phyloP scores from a whole-genome alignment of 2,329 filamentous ascomycete genomes.

The Davidsoniella australis region DNA sequence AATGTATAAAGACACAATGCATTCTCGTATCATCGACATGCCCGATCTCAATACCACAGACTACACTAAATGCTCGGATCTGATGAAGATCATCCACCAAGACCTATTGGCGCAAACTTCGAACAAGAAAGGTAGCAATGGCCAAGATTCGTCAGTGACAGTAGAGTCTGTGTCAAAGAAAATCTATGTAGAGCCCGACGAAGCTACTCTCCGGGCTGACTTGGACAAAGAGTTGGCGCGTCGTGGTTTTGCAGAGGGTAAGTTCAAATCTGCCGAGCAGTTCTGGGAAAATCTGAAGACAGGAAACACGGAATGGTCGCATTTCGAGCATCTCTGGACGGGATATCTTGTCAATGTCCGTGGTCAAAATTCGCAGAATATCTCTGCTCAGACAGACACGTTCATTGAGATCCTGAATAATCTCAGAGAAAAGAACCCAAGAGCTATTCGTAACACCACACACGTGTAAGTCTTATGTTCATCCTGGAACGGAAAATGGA shows the following conservation, averaged over 20 bases:
- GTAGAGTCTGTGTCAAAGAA: no score
- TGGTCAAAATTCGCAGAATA: neutral
- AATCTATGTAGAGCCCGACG: no score
- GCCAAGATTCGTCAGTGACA: no score
- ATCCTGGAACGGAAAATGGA: no score
- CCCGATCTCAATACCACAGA: neutral
- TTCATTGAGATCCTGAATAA: neutral
- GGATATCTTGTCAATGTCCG: neutral
- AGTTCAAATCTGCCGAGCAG: neutral
- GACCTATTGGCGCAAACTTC: no score
- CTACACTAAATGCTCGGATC: no score
- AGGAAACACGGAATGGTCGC: neutral
- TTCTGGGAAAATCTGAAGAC: neutral
- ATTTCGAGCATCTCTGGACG: conserved; percentile 1
- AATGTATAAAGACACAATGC: neutral
- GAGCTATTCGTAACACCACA: neutral
- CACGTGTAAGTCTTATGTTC: conserved; percentile 1
- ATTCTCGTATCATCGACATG: neutral
- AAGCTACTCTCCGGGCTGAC: no score
- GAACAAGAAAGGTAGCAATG: no score
- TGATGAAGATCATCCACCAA: no score
- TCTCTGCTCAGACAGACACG: neutral
- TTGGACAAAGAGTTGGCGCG: no score
- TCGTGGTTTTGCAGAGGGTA: neutral
- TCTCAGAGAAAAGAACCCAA: neutral